Evolutionary conservation across 2,329 filamentous ascomycete genomes (phyloP).

Genomic region (Pyrenochaeta sp.): DNA sequence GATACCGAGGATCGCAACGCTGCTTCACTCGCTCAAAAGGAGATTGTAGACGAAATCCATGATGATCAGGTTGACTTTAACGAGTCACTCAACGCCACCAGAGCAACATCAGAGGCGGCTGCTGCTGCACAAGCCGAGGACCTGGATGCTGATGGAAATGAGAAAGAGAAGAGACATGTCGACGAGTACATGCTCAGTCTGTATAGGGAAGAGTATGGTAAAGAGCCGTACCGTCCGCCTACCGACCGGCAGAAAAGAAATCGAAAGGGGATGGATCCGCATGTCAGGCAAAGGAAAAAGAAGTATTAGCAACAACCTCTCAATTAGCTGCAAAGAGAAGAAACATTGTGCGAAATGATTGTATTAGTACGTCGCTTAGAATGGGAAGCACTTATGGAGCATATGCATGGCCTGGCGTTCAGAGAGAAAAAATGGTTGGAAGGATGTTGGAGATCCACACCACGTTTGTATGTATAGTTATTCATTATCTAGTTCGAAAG

Average conservation of each 20-base stretch:
- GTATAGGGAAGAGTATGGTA: conserved; percentile 42
- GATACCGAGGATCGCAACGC: conserved; percentile 91
- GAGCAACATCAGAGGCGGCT: conserved; percentile 29
- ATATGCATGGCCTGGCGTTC: no score
- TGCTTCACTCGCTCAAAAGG: conserved; percentile 85
- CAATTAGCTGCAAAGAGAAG: no score
- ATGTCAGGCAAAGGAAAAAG: conserved; percentile 40
- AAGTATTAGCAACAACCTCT: conserved; percentile 24
- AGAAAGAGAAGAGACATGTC: conserved; percentile 35
- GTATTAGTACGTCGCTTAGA: not conserved
- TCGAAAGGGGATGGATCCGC: conserved; percentile 41
- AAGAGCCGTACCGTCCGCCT: conserved; percentile 43
- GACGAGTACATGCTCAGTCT: conserved; percentile 48
- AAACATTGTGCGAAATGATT: not conserved
- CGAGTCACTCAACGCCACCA: conserved; percentile 39
- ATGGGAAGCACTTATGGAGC: no score
- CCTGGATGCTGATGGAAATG: conserved; percentile 23
- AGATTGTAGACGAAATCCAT: conserved; percentile 70
- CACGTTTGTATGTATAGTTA: no score
- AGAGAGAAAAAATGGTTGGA: no score
- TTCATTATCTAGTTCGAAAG: no score
- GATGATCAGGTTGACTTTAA: conserved; percentile 55
- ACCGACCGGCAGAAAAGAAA: conserved; percentile 43
- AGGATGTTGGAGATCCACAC: no score
- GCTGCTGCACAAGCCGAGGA: conserved; percentile 24